phyloP scores from a whole-genome alignment of 2,329 filamentous ascomycete genomes.

The Alternaria gaisen region DNA sequence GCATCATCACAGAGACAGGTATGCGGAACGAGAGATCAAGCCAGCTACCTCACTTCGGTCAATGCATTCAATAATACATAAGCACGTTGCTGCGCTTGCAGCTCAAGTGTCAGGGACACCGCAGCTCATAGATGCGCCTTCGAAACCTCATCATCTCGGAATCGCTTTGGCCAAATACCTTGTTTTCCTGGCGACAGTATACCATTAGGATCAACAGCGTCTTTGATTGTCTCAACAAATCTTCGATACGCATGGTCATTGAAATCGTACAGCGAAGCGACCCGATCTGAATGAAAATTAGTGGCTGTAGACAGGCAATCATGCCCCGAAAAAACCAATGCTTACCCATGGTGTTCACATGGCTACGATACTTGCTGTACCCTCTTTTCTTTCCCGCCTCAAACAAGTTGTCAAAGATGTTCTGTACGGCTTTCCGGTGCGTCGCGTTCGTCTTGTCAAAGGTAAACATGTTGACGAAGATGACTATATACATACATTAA shows the following conservation, averaged over 20 bases:
- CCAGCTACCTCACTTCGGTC: neutral
- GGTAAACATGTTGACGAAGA: constrained; percentile 60
- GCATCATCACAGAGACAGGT: neutral
- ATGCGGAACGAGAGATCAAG: neutral
- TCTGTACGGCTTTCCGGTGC: constrained; percentile 50
- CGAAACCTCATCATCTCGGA: constrained; percentile 30
- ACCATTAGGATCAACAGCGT: constrained; percentile 44
- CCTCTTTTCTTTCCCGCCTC: constrained; percentile 40
- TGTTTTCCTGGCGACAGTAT: constrained; percentile 45
- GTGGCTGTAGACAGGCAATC: neutral
- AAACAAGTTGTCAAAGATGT: constrained; percentile 40
- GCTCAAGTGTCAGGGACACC: neutral
- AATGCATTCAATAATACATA: neutral
- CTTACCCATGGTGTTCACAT: constrained; percentile 45
- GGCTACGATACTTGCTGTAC: constrained; percentile 44
- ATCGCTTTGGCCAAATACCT: constrained; percentile 44
- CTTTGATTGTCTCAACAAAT: constrained; percentile 46
- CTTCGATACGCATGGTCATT: constrained; percentile 43
- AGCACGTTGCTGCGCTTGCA: neutral
- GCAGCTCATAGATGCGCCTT: constrained; percentile 33
- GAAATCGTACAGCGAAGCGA: constrained; percentile 44
- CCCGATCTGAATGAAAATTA: constrained; percentile 30
- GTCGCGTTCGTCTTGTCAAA: constrained; percentile 57
- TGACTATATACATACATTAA: constrained; percentile 31
- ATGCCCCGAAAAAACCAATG: neutral